These are phyloP conservation scores for Pichia sp. DNA, from an alignment of 1,139 yeast species.

Conservation along the genomic window DNA sequence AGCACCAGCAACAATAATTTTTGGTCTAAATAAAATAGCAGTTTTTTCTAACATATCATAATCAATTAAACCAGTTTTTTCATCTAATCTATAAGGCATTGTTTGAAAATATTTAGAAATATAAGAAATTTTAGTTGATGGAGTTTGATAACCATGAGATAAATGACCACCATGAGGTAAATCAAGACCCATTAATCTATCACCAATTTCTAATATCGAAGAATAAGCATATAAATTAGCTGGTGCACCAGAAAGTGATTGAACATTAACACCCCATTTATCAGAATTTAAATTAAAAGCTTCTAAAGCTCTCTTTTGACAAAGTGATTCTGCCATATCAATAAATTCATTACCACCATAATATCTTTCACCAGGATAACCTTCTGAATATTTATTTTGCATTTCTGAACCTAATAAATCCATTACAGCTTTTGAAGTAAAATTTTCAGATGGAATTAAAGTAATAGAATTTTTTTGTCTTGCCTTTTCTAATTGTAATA, in stretches of 20 bases:
- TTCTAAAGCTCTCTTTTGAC: constrained; percentile 87
- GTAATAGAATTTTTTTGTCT: constrained; percentile 91
- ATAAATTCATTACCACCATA: constrained; percentile 96
- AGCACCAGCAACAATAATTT: constrained; percentile 92
- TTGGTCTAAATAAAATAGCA: constrained; percentile 86
- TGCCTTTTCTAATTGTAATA: constrained; percentile 62
- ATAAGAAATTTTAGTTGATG: constrained; percentile 79
- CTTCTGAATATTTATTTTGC: constrained; percentile 98
- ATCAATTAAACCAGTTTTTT: constrained; percentile 82
- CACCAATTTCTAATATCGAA: constrained; percentile 86
- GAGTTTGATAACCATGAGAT: constrained; percentile 93
- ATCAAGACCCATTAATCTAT: constrained; percentile 93
- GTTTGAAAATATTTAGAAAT: constrained; percentile 94
- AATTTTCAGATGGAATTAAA: constrained; percentile 90
- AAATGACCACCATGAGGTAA: constrained; percentile 97
- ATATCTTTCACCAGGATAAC: constrained; percentile 96
- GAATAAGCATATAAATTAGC: constrained; percentile 92
- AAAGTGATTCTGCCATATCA: constrained; percentile 81
- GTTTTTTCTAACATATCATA: constrained; percentile 83
- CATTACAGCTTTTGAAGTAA: constrained; percentile 91
- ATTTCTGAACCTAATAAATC: constrained; percentile 91
- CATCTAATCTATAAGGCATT: constrained; percentile 89
- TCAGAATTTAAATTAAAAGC: constrained; percentile 72
- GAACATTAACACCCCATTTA: constrained; percentile 95
- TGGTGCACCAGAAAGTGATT: constrained; percentile 91